Conservation (phyloP, 257 asterid species). For the Solanum dulcamara region DNA sequence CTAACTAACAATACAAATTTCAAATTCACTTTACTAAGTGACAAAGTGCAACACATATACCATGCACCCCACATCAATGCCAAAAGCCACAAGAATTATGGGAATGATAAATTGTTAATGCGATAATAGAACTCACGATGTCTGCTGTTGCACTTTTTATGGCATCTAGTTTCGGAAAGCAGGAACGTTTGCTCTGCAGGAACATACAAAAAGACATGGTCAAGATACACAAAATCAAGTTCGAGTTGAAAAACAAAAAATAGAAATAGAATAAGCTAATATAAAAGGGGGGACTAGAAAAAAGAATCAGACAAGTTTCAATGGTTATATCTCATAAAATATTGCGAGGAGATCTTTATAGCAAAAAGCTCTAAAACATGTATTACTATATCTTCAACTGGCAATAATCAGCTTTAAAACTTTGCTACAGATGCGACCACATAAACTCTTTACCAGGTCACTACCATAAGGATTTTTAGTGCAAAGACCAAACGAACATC, state of each 20-base stretch:
- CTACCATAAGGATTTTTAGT: not conserved
- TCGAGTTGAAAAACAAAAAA: not conserved
- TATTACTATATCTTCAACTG: not conserved
- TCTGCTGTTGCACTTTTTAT: conserved; percentile 91
- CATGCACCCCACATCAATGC: not conserved
- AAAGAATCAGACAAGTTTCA: not conserved
- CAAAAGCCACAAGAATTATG: not conserved
- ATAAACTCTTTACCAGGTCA: not conserved
- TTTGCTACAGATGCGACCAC: not conserved
- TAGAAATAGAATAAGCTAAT: not conserved
- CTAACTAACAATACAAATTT: not conserved
- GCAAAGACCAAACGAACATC: not conserved
- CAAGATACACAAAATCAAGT: not conserved
- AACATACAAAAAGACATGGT: conserved; percentile 1
- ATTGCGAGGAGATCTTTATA: not conserved
- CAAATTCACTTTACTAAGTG: not conserved
- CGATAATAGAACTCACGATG: conserved; percentile 44
- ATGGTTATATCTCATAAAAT: not conserved
- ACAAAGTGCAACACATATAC: not conserved
- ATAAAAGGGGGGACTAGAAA: not conserved
- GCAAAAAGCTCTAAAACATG: not conserved
- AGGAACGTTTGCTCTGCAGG: conserved; percentile 76
- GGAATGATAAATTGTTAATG: not conserved
- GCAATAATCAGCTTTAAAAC: not conserved
- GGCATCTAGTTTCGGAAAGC: conserved; percentile 84